phyloP scores from a whole-genome alignment of 164 flowering plant genomes.

The Vitis rotundifolia region DNA sequence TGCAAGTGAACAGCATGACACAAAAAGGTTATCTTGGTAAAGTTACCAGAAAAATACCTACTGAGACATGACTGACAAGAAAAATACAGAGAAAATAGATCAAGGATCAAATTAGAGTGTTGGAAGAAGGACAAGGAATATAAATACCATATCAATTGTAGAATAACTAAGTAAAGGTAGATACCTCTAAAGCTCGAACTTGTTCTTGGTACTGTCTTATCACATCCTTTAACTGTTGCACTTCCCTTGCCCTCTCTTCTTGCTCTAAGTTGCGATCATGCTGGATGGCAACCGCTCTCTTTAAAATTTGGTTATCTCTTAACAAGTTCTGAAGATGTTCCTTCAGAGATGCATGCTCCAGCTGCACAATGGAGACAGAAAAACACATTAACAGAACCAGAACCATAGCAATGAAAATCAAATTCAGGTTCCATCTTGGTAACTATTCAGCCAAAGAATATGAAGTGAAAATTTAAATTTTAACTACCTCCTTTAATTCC shows the following conservation, averaged over 20 bases:
- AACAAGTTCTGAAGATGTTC: slow-evolving; percentile 25
- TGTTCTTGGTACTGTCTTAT: slow-evolving; percentile 32
- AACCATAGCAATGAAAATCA: too few relatives aligned
- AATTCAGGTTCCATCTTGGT: too few relatives aligned
- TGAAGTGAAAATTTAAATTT: neutral
- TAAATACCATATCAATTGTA: too few relatives aligned
- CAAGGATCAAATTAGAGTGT: too few relatives aligned
- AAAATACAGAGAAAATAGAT: too few relatives aligned
- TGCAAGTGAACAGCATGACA: neutral
- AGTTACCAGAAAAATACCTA: too few relatives aligned
- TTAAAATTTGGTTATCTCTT: slow-evolving; percentile 31
- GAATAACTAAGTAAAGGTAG: too few relatives aligned
- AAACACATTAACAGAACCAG: neutral
- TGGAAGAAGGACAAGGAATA: too few relatives aligned
- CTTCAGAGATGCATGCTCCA: slow-evolving; percentile 21
- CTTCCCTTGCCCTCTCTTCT: slow-evolving; percentile 25
- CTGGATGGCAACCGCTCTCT: slow-evolving; percentile 33
- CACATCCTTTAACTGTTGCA: slow-evolving; percentile 25
- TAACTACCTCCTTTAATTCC: slow-evolving; percentile 24
- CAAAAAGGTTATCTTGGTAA: too few relatives aligned
- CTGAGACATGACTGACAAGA: too few relatives aligned
- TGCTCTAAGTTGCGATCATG: slow-evolving; percentile 29
- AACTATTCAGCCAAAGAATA: neutral
- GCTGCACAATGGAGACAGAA: slow-evolving; percentile 5
- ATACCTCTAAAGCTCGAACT: slow-evolving; percentile 27